Evolutionary conservation across 1,284 basidiomycete species (phyloP), one percentile per base, ranked within the genome.

Genomic region (Rhodotorula sp.): DNA sequence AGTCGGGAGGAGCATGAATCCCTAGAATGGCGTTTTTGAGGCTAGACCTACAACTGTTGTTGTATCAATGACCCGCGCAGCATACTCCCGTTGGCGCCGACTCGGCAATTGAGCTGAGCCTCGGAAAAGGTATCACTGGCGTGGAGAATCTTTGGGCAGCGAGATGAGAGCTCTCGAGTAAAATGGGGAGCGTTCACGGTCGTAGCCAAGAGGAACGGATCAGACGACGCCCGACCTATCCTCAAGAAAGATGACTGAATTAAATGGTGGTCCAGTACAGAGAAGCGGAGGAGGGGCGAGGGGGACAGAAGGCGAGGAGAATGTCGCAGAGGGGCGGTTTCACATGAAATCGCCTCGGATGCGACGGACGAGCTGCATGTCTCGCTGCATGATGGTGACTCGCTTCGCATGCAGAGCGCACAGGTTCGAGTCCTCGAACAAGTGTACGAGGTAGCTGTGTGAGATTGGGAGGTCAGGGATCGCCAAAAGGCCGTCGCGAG

Each of bases 351-450:
- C 81, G 64, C 95, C 95, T 69, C 95, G 87, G 83, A 99, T 92
- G 75, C 95, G 87, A 67, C 95, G 86, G 37, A 95, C 95, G 57
- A 99, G 88, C 76, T 96, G 93, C 75, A 99, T 95, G 80, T 99
- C 96, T 75, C 91, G 87, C 73, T 93, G 91, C 95, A 97, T 97
- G 78, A 99, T 90, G 12, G 96, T 99, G 20, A 99, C 96, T 78
- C 95, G 90, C 82, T 96, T 97, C 42, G 96, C 95, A 80, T 99
- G 96, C 73, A 99, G 91, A 7, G 96, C 95, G 79, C 94, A 96
- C 80, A 95, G 68, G 64, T 79, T 79, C 90, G 94, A 91, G 81
- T 97, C 94, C 82, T 97, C 94, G 76, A 97, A 96, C 53, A 97
- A 82, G 82, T 96, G 93, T 22, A 97, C 91, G 20, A 97, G 84